These are phyloP conservation scores for Saccharomycopsis phalli DNA, from an alignment of 1,139 yeast genomes.

Conservation along the genomic window DNA sequence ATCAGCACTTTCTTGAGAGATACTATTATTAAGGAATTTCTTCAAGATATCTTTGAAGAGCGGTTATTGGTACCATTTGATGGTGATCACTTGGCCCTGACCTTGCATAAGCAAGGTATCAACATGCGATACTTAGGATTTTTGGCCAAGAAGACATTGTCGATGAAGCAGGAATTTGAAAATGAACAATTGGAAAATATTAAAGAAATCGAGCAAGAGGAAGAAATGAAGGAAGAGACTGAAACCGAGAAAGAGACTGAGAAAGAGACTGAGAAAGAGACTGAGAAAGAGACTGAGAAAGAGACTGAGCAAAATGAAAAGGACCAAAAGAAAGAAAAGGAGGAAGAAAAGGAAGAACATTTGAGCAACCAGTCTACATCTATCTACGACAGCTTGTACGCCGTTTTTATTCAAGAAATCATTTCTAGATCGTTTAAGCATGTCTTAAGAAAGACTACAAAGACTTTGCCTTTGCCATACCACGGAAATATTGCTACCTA, in stretches of 20 bases:
- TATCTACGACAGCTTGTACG: constrained; percentile 36
- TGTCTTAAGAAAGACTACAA: constrained; percentile 45
- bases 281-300: constrained; percentile 27
- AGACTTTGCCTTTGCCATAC: constrained; percentile 43
- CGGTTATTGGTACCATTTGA: constrained; percentile 63
- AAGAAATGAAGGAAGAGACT: constrained; percentile 24
- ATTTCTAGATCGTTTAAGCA: constrained; percentile 76
- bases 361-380: constrained; percentile 25
- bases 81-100: constrained; percentile 61
- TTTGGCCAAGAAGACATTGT: constrained; percentile 32
- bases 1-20: constrained; percentile 56
- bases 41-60: constrained; percentile 41
- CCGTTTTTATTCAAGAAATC: constrained; percentile 56
- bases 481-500: constrained; percentile 57
- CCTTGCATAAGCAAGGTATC: constrained; percentile 75
- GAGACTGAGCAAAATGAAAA: constrained; percentile 30
- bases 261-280: constrained; percentile 24
- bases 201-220: constrained; percentile 26
- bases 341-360: constrained; percentile 31
- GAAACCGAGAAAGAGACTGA: constrained; percentile 24
- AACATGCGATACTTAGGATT: constrained; percentile 82
- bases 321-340: constrained; percentile 29
- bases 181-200: constrained; percentile 24
- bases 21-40: constrained; percentile 53
- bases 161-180: constrained; percentile 20